Evolutionary conservation across 345 rosid species (phyloP), one percentile per base, ranked within the genome.

Genomic region (Melaleuca quinquenervia): DNA sequence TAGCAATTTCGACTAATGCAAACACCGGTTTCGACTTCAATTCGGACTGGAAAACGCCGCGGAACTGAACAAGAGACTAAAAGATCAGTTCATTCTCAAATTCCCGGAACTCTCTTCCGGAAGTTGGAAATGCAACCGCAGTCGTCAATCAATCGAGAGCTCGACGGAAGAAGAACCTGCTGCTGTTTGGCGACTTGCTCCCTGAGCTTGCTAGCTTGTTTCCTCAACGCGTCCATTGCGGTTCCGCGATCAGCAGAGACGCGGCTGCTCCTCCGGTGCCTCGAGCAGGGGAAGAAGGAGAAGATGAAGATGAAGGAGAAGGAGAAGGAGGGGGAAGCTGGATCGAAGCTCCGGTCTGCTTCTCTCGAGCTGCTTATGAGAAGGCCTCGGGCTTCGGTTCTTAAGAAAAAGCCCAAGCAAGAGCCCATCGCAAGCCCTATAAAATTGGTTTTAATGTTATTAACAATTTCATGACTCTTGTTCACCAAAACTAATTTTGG

Each of bases 131-230:
- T 18, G 78, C 11, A 8, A 5, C 78, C 6, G 24, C 78, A 18
- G 32, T 32, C 11, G 45, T 15, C 5, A 8, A 62, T 3, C 21
- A 36, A 9, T 64, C 76, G 60, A 86, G 21, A 50, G n/a, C 45
- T 32, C 51, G 83, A 36, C 70, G 49, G 36, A 52, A 48, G 70
- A 36, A 84, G 80, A 86, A 93, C 95, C 90, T 92, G 93, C 76
- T 96, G 99, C 75, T 96, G 99, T 91, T 96, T 96, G 29, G 99
- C 98, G 54, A 96, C 98, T 93, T 96, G 99, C 62, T 96, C 99
- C 84, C 96, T 91, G 89, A 96, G 89, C 94, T 94, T 95, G 93
- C 94, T 91, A 86, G 99, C 99, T 91, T 96, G 99, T 86, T 93
- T 95, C 90, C 98, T 92, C 86, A 96, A 90, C 11, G 97, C 95